Percentiles rank a stretch among this genome's conserved stretches.
These are phyloP conservation scores for Teunomyces gatunensis DNA, from an alignment of 805 yeast genomes.

Conservation along the genomic window DNA sequence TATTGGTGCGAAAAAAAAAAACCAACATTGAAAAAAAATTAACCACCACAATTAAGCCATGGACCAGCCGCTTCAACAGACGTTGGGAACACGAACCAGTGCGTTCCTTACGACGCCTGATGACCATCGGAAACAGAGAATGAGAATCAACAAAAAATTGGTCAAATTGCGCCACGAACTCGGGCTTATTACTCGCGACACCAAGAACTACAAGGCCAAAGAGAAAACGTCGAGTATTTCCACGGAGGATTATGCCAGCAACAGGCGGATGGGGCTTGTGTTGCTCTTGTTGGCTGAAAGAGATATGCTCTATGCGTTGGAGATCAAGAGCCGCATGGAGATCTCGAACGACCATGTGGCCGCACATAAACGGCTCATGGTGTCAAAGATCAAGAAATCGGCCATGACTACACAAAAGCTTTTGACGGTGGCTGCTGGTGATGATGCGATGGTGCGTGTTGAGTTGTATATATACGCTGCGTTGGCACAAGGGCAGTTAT, in stretches of 20 bases:
- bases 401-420: constrained; percentile 44
- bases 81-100: constrained; percentile 57
- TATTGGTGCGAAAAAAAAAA: background rate
- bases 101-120: constrained; percentile 63
- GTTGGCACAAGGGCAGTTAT: constrained; percentile 51
- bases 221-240: constrained; percentile 47
- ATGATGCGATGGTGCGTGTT: constrained; percentile 23
- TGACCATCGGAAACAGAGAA: constrained; percentile 70
- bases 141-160: constrained; percentile 56
- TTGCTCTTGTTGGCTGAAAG: constrained; percentile 74
- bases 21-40: background rate
- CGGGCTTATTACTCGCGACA: constrained; percentile 61
- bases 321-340: constrained; percentile 54
- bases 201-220: constrained; percentile 56
- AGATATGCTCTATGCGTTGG: constrained; percentile 67
- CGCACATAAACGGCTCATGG: constrained; percentile 46
- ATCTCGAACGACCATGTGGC: constrained; percentile 47
- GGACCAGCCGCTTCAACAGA: constrained; percentile 47
- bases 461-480: constrained; percentile 41
- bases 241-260: constrained; percentile 47
- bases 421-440: constrained; percentile 38
- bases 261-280: constrained; percentile 55
- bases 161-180: constrained; percentile 64
- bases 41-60: constrained; percentile 15
- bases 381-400: constrained; percentile 69